Conservation (phyloP, 139 green algal species). For the Gonium pectorale region DNA sequence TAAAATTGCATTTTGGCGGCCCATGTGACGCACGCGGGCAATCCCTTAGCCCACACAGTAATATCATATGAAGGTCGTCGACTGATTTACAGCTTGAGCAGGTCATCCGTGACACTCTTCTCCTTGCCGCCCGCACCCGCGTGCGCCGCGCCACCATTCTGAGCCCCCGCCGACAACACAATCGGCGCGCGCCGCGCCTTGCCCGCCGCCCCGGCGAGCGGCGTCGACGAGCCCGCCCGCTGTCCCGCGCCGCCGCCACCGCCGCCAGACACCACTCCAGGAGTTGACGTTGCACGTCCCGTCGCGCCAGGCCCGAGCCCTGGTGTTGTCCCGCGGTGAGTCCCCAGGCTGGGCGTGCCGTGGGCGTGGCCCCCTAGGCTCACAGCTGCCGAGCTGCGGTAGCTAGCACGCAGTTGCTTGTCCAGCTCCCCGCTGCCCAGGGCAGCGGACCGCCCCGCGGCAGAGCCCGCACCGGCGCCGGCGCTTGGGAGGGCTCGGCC, state of each 20-base stretch:
- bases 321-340: neutral
- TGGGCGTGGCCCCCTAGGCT: neutral
- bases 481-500: neutral
- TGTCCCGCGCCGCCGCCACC: neutral
- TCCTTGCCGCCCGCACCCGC: neutral
- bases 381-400: conserved; percentile 59
- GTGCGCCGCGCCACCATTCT: neutral
- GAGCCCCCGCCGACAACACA: neutral
- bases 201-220: neutral
- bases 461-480: neutral
- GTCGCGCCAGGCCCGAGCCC: neutral
- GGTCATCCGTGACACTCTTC: conserved; percentile 31
- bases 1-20: too few relatives aligned
- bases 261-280: too few relatives aligned
- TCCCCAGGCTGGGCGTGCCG: neutral
- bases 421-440: conserved; percentile 37
- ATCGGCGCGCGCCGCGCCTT: neutral
- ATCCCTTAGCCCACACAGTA: too few relatives aligned
- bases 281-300: too few relatives aligned
- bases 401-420: conserved; percentile 37
- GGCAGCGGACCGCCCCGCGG: neutral
- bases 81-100: conserved; percentile 43
- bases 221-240: neutral
- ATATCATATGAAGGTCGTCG: too few relatives aligned
- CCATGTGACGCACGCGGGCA: too few relatives aligned